These are phyloP conservation scores for Cyathus striatus DNA, from an alignment of 768 basidiomycete genomes.

Conservation along the genomic window DNA sequence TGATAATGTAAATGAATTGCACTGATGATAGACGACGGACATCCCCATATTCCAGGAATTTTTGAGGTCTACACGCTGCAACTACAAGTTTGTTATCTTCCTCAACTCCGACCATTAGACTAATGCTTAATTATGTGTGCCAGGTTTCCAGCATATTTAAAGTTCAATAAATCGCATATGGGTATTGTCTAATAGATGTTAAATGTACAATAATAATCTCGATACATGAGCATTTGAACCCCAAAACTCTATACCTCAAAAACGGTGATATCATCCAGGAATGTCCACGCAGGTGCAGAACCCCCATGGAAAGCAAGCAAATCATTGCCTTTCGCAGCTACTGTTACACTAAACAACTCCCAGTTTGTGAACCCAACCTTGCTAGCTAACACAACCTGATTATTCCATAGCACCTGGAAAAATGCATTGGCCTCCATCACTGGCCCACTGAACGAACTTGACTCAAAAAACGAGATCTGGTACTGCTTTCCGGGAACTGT, in stretches of 20 bases:
- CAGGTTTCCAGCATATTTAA: too few species aligned
- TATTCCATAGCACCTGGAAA: constrained; percentile 41
- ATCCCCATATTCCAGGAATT: too few species aligned
- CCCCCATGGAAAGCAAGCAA: constrained; percentile 36
- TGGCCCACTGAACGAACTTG: constrained; percentile 29
- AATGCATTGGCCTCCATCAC: constrained; percentile 25
- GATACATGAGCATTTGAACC: too few species aligned
- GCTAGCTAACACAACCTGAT: constrained; percentile 22
- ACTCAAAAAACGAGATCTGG: constrained; percentile 36
- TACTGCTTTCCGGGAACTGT: constrained; percentile 34
- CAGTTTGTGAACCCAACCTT: constrained; percentile 32
- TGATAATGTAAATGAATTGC: too few species aligned
- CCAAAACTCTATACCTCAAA: constrained; percentile 12
- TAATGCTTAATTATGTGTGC: too few species aligned
- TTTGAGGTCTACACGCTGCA: too few species aligned
- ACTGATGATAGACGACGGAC: too few species aligned
- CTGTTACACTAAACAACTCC: constrained; percentile 28
- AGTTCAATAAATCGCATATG: too few species aligned
- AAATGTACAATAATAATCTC: too few species aligned
- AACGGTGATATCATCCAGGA: constrained; percentile 38
- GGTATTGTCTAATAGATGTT: too few species aligned
- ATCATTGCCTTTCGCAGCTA: constrained; percentile 30
- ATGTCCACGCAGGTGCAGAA: constrained; percentile 41
- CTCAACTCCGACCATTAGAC: too few species aligned
- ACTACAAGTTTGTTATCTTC: too few species aligned